Evolutionary conservation across 768 basidiomycete genomes (phyloP), one percentile per base, ranked within the genome.

Genomic region (Pleurotus sapidus): DNA sequence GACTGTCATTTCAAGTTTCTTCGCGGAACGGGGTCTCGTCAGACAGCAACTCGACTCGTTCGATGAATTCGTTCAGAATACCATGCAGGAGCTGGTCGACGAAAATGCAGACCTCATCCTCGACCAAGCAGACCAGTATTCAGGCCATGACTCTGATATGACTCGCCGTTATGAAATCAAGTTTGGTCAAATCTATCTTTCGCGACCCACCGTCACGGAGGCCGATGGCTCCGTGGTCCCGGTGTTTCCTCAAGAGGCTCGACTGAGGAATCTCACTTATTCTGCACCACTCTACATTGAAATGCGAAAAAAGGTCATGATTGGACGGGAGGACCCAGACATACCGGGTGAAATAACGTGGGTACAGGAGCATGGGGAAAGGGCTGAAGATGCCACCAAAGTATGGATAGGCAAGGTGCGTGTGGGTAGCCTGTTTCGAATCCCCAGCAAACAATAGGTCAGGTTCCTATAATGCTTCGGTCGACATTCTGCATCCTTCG

Each of bases 21-120:
- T 99, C 71, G 89, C 93, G 61, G 91, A 94, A 70, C 97, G 96
- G 72, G 96, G 96, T 74, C 88, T 99, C 59, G 97, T 98, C 54
- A 86, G 93, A 48, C 97, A 99, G 70, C 97, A 99, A 70, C 85
- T 98, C 55, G 95, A 96, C 75, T 95, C 93, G 9, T 99, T 96
- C 73, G 95, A 99, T 70, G 96, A 98, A 74, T 99, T 98, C 67
- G 93, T 99, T 34, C 94, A 98, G 69, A 98, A 98, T 65, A 98
- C 95, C 12, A 97, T 99, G 95, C 96, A 98, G 73, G 97, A 98
- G 70, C 81, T 99, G 23, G 95, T 99, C 18, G 97, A 98, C 70
- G 97, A 99, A 75, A 93, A 93, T 62, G 76, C 88, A n/a, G 93
- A 93, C 65, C 84, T 99, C 67, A 95, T 96, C 62, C 78, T 99